Base-by-base conservation (phyloP, 2,329 filamentous ascomycete species). In the Beauveria australis region DNA sequence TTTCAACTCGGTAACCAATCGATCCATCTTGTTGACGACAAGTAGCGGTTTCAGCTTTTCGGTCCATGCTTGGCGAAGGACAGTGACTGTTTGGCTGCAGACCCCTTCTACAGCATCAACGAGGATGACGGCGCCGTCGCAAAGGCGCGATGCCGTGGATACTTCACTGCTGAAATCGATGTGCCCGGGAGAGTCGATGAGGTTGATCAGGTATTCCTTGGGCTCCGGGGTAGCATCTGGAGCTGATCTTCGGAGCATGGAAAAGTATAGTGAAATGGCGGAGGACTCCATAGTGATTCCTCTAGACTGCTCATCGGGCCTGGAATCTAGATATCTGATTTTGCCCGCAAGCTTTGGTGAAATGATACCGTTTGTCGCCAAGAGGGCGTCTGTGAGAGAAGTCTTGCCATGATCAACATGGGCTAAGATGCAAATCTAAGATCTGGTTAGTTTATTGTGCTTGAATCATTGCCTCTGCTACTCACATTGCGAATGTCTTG, bases 231-330 rank as follows among this genome's bases (percentile, higher is more conserved):
- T 71, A 6, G 84, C 84, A 18, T 91, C 87, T 2, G 88, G 87
- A 1, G 83, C 79, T 43, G 84, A 78, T 66, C 91, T 85, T 66
- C 92, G 84, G 59, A 96, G 78, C 82, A 97, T 91, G 41, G 92
- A 95, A 73, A 99, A 99, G 75, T 89, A 95, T 40, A 99, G 80
- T 0, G 94, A 97, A 65, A 99, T 99, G 64, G 94, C 94, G 6
- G 93, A 97, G 0, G 94, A 97, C 74, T 99, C 94, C 94, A 99
- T 99, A n/a, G 94, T 99, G 71, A 99, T 99, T 61, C 94, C 94
- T 65, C 94, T 88, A 18, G 90, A 83, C 76, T 99, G 94, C 74
- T 99, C 94, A 75, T 99, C 94, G 1, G 93, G 93, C 48, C 94
- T 83, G 24, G 94, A 97, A 76, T 99, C 94, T 62, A 99, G 86